These are phyloP conservation scores for Oryza meridionalis DNA, from an alignment of 176 grass and related monocot species.

Conservation along the genomic window DNA sequence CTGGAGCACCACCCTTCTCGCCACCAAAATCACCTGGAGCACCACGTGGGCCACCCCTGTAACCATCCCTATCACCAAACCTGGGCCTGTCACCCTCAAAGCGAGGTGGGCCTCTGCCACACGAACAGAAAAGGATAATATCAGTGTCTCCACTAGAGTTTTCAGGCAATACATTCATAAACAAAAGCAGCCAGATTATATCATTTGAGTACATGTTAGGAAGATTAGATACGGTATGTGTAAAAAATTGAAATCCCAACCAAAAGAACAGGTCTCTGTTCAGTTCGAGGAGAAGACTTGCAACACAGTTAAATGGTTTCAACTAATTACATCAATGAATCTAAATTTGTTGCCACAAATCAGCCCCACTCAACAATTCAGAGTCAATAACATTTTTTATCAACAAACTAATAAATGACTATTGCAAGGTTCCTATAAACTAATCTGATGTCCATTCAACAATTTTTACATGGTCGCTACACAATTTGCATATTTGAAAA, in stretches of 20 bases:
- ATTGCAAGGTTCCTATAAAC: neutral
- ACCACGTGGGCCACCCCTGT: conserved; percentile 77
- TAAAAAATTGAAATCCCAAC: neutral
- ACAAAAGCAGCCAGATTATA: neutral
- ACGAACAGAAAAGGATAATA: neutral
- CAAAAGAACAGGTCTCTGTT: neutral
- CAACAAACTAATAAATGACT: neutral
- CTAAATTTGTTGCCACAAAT: neutral
- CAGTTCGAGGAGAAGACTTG: neutral
- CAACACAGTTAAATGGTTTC: neutral
- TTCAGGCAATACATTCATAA: neutral
- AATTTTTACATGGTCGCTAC: neutral
- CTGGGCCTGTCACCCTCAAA: conserved; percentile 88
- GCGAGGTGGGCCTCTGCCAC: conserved; percentile 70
- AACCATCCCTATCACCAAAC: conserved; percentile 89
- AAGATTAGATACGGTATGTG: neutral
- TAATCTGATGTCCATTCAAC: neutral
- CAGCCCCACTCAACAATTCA: neutral
- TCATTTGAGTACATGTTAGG: neutral
- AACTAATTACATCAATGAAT: neutral
- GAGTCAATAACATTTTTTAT: neutral
- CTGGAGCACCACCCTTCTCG: conserved; percentile 83
- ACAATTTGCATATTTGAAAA: neutral
- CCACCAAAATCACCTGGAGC: conserved; percentile 78
- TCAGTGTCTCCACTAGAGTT: too few species aligned